Evolutionary conservation across 225 moss, liverwort and hornwort genomes (phyloP), one percentile per base, ranked within the genome.

Genomic region (Polytrichum formosum): DNA sequence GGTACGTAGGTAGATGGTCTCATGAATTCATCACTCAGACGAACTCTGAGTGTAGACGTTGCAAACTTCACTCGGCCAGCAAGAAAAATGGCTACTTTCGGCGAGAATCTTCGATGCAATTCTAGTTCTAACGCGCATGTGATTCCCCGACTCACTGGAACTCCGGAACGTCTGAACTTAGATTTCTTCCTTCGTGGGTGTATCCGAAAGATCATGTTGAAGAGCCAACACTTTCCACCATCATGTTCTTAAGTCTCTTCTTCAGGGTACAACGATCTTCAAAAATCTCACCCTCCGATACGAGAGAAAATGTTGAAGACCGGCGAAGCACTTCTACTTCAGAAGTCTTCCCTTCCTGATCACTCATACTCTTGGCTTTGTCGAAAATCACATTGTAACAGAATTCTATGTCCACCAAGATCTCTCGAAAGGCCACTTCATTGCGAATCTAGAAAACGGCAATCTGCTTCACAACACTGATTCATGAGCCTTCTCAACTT

Each of bases 341-440:
- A 25, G 18, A 20, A 37, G n/a, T 37, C 2, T 18, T 5, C 25
- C 25, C 17, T 28, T 62, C 22, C 22, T 62, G 6, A 6, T 7
- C 2, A 37, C 9, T 16, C 13, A 25, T 27, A 18, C 17, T 18
- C 18, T 28, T 4, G 7, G 63, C 63, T 8, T 22, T 1, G 19
- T 18, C n/a, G 1, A 6, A 69, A 4, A 69, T 30, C 16, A 16
- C 22, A 5, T 69, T 69, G 56, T 69, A 69, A 58, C 6, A 69
- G 0, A 69, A 31, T 18, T 22, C 13, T 8, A 58, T 69, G 30
- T 69, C 69, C 55, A 58, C 8, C 1, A 30, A 27, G 7, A 31
- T 29, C 58, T 69, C 29, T 22, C 31, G 56, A n/a, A 69, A 31
- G 27, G 55, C 30, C 28, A 28, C 58, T 23, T 69, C 69, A 58